These are phyloP conservation scores for Fusarium drepaniforme DNA, from an alignment of 2,329 filamentous ascomycete genomes.

Conservation along the genomic window DNA sequence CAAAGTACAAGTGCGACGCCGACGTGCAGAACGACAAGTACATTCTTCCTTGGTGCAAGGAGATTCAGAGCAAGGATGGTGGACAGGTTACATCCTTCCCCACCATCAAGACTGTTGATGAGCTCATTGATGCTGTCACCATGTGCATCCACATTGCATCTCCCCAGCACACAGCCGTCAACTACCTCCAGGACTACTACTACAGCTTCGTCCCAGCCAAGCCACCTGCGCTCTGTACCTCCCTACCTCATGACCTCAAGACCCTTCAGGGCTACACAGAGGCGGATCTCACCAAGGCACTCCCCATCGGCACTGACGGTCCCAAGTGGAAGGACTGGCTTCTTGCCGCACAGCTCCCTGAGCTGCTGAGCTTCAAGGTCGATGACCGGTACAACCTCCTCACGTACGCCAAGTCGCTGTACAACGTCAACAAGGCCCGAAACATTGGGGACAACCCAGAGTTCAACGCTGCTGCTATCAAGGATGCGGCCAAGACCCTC, in stretches of 20 bases:
- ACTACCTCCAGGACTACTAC: conserved; percentile 35
- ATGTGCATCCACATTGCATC: conserved; percentile 37
- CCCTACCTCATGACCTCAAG: conserved; percentile 11
- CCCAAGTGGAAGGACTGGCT: conserved; percentile 36
- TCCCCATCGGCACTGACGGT: conserved; percentile 25
- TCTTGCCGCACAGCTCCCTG: conserved; percentile 14
- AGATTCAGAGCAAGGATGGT: conserved; percentile 21
- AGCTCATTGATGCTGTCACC: conserved; percentile 32
- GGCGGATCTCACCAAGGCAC: conserved; percentile 18
- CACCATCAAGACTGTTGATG: conserved; percentile 24
- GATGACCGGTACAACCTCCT: conserved; percentile 25
- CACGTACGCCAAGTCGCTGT: conserved; percentile 16
- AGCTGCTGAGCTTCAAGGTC: conserved; percentile 32
- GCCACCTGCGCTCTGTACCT: conserved; percentile 24
- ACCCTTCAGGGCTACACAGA: conserved; percentile 18
- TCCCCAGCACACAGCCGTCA: conserved; percentile 30
- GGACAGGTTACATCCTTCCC: conserved; percentile 21
- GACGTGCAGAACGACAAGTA: background rate
- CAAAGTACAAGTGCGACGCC: conserved; percentile 15
- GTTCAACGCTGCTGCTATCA: background rate
- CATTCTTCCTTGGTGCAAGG: conserved; percentile 20
- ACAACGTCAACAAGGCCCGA: background rate
- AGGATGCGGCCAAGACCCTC: background rate
- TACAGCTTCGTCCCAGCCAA: conserved; percentile 33
- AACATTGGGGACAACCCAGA: background rate